A percentile compares a stretch with the other conserved stretches of the same genome.
phyloP scores from a whole-genome alignment of 2,329 filamentous ascomycete genomes.

The Penicillium sp. region DNA sequence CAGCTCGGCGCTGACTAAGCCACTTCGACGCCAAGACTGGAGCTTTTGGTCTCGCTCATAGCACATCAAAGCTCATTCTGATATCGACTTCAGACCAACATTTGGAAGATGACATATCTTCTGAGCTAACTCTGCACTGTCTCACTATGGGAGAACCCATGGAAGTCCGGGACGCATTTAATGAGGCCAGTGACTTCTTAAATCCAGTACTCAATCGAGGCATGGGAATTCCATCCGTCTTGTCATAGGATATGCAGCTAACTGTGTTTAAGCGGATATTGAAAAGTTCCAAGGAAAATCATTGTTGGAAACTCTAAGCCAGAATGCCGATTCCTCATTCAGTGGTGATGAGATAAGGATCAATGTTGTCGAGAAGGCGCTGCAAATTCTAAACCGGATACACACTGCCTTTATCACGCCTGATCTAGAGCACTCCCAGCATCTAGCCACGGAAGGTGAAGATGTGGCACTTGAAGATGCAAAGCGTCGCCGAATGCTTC shows the following conservation, averaged over 20 bases:
- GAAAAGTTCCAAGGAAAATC: conserved; percentile 36
- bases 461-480: conserved; percentile 41
- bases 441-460: conserved; percentile 12
- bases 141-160: conserved; percentile 30
- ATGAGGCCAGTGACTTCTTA: conserved; percentile 36
- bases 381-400: conserved; percentile 35
- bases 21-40: not conserved
- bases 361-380: conserved; percentile 33
- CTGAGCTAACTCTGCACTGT: not conserved
- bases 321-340: conserved; percentile 5
- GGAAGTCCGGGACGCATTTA: conserved; percentile 32
- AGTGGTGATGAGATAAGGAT: conserved; percentile 22
- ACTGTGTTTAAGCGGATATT: conserved; percentile 43
- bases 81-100: not conserved
- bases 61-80: not conserved
- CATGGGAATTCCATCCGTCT: conserved; percentile 27
- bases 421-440: conserved; percentile 3
- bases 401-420: conserved; percentile 36
- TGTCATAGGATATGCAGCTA: conserved; percentile 1
- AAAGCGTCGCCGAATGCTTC: conserved; percentile 39
- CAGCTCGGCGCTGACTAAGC: not conserved
- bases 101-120: not conserved
- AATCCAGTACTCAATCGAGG: conserved; percentile 43
- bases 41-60: not conserved
- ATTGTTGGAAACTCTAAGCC: conserved; percentile 35